Percentiles rank a stretch among this genome's conserved stretches.
phyloP scores from a whole-genome alignment of 768 basidiomycete genomes.

The Xerocomellus amylosporus region DNA sequence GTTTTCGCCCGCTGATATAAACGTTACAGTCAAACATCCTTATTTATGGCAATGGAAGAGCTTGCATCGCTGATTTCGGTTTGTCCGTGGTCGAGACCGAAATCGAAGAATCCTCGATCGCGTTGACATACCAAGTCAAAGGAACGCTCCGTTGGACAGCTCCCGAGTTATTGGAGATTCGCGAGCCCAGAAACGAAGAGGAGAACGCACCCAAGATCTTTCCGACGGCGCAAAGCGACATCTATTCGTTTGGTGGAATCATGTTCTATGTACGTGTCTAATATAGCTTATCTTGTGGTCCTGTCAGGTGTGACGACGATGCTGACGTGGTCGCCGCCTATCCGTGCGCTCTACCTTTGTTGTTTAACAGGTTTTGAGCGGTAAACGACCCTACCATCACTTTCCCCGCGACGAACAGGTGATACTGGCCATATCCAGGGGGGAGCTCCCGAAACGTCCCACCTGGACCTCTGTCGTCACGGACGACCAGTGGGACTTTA shows the following conservation, averaged over 20 bases:
- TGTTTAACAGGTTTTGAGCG: constrained; percentile 19
- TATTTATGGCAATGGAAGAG: constrained; percentile 40
- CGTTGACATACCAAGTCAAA: constrained; percentile 28
- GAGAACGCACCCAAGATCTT: not conserved
- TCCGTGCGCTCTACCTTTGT: not conserved
- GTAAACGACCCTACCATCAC: constrained; percentile 24
- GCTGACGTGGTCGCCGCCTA: not conserved
- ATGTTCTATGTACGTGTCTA: constrained; percentile 21
- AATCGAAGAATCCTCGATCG: constrained; percentile 31
- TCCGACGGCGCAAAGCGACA: constrained; percentile 35
- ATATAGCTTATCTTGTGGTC: not conserved
- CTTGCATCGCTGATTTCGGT: constrained; percentile 47
- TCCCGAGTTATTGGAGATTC: constrained; percentile 34
- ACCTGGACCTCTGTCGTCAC: not conserved
- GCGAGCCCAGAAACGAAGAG: not conserved
- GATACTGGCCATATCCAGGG: constrained; percentile 16
- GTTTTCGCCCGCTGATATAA: not conserved
- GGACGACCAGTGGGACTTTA: constrained; percentile 25
- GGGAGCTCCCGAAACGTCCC: constrained; percentile 15
- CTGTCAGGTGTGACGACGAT: not conserved
- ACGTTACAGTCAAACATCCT: constrained; percentile 42
- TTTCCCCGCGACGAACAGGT: constrained; percentile 18
- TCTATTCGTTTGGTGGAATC: constrained; percentile 32
- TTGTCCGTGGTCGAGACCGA: constrained; percentile 40
- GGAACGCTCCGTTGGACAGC: constrained; percentile 54